Evolutionary conservation across 345 rosid genomes (phyloP).

Genomic region (Gossypium raimondii): DNA sequence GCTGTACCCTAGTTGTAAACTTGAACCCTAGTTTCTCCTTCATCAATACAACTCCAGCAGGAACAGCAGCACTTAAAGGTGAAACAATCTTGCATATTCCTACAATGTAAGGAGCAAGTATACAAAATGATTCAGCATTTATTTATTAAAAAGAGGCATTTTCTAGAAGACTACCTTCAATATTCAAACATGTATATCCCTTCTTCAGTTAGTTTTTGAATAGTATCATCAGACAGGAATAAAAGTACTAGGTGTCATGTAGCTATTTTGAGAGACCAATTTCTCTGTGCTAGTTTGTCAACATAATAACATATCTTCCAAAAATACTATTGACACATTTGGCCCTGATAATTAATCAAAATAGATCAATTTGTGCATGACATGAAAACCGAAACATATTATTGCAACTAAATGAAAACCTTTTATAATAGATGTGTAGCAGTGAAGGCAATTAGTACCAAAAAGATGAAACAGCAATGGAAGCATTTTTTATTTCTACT

Average conservation of each 20-base stretch:
- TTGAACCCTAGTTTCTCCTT: conserved; percentile 86
- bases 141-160: background rate
- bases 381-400: background rate
- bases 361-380: background rate
- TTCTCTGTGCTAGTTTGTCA: background rate
- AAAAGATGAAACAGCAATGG: background rate
- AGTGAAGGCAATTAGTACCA: background rate
- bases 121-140: background rate
- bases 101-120: conserved; percentile 18
- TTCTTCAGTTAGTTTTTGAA: background rate
- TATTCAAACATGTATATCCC: background rate
- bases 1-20: conserved; percentile 97
- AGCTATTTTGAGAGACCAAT: background rate
- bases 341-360: background rate
- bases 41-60: conserved; percentile 87
- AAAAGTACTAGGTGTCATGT: background rate
- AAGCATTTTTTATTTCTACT: background rate
- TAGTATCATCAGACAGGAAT: background rate
- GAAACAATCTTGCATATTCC: conserved; percentile 95
- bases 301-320: background rate
- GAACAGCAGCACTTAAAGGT: conserved; percentile 80
- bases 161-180: background rate
- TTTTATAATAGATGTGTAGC: background rate
- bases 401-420: background rate
- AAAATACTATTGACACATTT: background rate